Evolutionary conservation across 176 grass and related monocot species (phyloP), one percentile per base, ranked within the genome.

Genomic region (Guadua angustifolia): DNA sequence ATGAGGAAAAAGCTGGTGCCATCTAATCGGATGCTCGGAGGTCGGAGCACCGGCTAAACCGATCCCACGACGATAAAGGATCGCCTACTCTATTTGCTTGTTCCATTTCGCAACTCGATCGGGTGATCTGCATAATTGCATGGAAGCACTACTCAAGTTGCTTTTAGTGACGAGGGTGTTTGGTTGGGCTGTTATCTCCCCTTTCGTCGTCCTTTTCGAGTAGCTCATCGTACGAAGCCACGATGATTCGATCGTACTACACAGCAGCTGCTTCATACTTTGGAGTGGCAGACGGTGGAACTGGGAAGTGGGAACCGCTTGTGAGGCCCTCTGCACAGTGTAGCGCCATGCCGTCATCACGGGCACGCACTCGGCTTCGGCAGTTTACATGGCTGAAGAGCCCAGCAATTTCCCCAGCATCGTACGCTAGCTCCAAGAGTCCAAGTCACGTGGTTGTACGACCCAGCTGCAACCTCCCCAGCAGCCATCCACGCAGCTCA

Each of bases 391-490:
- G 77, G 61, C 32, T 18, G 33, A 55, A 42, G 51, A 75, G 18
- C 73, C 33, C 73, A 7, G 74, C 53, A 61, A 9, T n/a, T 57
- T 21, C 33, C 64, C 21, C 66, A 19, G 66, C 50, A 71, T 39
- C 24, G n/a, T 29, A 43, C 38, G 42, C 66, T 13, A 10, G 36
- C 72, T 32, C 62, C 73, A 51, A 12, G 18, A 22, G 66, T 32
- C 62, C 73, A 51, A 12, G 18, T 35, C 73, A 88, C 74, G 46
- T 73, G 86, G 80, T 29, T 69, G 52, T 32, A 39, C 83, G 19
- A 5, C 4, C 32, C n/a, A 2, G 4, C 33, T 33, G 16, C 56
- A 65, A 32, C 42, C 39, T 64, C 24, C 66, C 24, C 25, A 2
- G 73, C 63, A 78, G 4, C 73, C 26, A 5, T 9, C 55, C 21